Conservation (phyloP, 257 asterid species). For the Nicotiana otophora region DNA sequence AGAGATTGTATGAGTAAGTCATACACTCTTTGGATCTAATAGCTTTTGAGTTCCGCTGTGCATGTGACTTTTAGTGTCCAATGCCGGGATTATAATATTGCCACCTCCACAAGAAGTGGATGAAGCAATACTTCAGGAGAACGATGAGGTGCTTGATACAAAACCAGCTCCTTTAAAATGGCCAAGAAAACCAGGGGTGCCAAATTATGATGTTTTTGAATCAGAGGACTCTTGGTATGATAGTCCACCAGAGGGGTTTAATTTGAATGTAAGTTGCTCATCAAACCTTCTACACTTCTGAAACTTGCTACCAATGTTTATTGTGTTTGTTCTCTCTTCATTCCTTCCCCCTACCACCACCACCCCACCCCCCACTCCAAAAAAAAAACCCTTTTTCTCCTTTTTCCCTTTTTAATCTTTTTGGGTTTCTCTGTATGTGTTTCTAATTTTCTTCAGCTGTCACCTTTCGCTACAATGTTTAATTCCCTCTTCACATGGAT, state of each 20-base stretch:
- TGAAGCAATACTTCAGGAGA: slow-evolving; percentile 32
- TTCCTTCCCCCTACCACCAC: background rate
- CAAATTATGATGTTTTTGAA: slow-evolving; percentile 52
- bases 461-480: slow-evolving; percentile 85
- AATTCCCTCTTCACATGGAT: slow-evolving; percentile 81
- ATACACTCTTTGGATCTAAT: slow-evolving; percentile 5
- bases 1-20: background rate
- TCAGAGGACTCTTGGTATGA: slow-evolving; percentile 80
- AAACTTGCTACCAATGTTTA: background rate
- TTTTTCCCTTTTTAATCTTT: background rate
- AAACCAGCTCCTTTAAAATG: slow-evolving; percentile 49
- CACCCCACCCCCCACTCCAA: too few relatives aligned
- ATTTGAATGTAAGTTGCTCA: slow-evolving; percentile 50
- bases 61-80: slow-evolving; percentile 45
- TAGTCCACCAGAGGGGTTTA: slow-evolving; percentile 69
- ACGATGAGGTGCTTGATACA: slow-evolving; percentile 34
- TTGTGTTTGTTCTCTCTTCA: background rate
- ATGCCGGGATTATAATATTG: slow-evolving; percentile 65
- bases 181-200: slow-evolving; percentile 66
- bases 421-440: background rate
- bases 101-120: slow-evolving; percentile 44
- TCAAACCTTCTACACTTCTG: background rate
- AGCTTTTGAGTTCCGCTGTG: slow-evolving; percentile 23
- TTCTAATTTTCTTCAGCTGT: slow-evolving; percentile 45
- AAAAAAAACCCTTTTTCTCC: too few relatives aligned